Conservation (phyloP, 805 yeast species). For the Kluyveromyces starmeri region DNA sequence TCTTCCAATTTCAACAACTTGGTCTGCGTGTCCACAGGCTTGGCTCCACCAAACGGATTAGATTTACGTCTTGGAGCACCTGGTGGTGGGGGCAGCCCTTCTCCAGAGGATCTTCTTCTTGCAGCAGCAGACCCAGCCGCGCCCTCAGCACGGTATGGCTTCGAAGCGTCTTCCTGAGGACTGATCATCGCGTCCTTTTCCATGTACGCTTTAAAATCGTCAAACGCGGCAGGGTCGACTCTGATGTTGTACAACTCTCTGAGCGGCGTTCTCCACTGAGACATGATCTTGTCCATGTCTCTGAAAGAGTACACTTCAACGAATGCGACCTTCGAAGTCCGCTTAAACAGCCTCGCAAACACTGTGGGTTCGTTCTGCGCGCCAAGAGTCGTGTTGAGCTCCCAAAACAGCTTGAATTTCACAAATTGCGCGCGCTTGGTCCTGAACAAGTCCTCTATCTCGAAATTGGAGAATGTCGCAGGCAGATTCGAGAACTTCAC, state of each 20-base stretch:
- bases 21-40: conserved; percentile 71
- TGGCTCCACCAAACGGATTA: conserved; percentile 79
- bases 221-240: conserved; percentile 31
- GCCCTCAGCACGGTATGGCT: conserved; percentile 10
- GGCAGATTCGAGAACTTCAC: conserved; percentile 57
- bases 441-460: conserved; percentile 49
- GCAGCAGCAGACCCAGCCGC: background rate
- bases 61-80: conserved; percentile 32
- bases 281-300: conserved; percentile 29
- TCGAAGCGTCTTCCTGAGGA: conserved; percentile 20
- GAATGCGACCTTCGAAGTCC: conserved; percentile 36
- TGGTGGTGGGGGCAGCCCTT: conserved; percentile 1
- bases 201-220: conserved; percentile 32
- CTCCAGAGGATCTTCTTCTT: conserved; percentile 3
- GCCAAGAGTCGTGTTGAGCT: conserved; percentile 51
- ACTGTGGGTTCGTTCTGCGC: conserved; percentile 45
- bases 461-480: conserved; percentile 39
- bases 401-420: conserved; percentile 56
- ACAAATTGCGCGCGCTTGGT: conserved; percentile 51
- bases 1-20: conserved; percentile 57
- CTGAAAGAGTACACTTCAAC: conserved; percentile 41
- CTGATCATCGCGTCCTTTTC: conserved; percentile 20
- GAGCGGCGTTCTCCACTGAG: conserved; percentile 25
- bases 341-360: conserved; percentile 49
- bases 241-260: conserved; percentile 30